Base-by-base conservation (phyloP, 768 basidiomycete species). In the Pleurotus platypus region DNA sequence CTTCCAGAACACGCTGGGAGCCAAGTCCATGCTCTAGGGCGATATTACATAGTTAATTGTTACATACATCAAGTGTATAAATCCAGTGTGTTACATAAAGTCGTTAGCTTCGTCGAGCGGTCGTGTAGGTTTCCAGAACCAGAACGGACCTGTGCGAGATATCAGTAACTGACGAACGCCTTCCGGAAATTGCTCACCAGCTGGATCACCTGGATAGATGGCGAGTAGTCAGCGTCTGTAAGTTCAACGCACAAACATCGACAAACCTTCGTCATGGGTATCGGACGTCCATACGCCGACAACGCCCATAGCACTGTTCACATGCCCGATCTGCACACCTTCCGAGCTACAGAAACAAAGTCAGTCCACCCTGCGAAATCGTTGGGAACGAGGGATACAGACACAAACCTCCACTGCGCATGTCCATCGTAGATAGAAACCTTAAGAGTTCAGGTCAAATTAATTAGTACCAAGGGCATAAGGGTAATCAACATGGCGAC, bases 281-380 rank as follows among this genome's bases (percentile, higher is more conserved):
- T 78, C 80, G 1, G 85, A 83, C 4, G 83, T 82, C 89, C 89
- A 92, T 6, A 79, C 74, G 4, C 90, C 88, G 26, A 84, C 76
- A 20, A 90, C 72, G 5, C 89, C 89, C 45, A 77, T 77, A 9
- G 84, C 84, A 65, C 87, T 89, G 26, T 78, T 83, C 15, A 84
- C 72, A 22, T 78, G 78, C 7, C 89, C 88, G 20, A 90, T 65
- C 65, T 90, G 87, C 2, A 85, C 74, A 20, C 84, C 86, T 67
- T 83, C 83, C 13, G 85, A 86, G 60, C 86, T 90, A 60, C 43
- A 64, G 46, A 57, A 20, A 45, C 47, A 40, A 18, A 38, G 30
- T 39, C 20, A 47, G 43, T 38, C 6, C n/a, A 9, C 30, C 30
- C 30, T 37, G 24, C 26, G 37, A 40, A 22, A n/a, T 53, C 24